These are phyloP conservation scores for Golubevia sp. DNA, from an alignment of 1,284 basidiomycete species.

Conservation along the genomic window DNA sequence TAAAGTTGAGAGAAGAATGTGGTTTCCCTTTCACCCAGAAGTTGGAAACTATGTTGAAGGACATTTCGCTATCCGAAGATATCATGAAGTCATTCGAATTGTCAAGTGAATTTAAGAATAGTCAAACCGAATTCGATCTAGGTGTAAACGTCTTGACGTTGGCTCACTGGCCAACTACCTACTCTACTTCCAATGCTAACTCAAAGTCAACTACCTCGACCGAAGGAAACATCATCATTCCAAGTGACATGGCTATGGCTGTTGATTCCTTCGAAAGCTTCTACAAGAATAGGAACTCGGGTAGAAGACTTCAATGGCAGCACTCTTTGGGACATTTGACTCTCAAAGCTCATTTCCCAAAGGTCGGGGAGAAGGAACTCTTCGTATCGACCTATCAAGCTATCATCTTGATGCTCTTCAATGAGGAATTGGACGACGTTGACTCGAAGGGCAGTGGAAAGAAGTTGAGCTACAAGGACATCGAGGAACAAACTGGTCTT, in stretches of 20 bases:
- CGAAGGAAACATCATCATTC: constrained; percentile 59
- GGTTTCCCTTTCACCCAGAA: constrained; percentile 82
- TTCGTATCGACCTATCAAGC: constrained; percentile 89
- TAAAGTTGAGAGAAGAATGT: constrained; percentile 87
- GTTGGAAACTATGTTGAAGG: constrained; percentile 88
- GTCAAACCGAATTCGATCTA: constrained; percentile 61
- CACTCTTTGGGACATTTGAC: constrained; percentile 50
- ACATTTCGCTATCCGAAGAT: constrained; percentile 75
- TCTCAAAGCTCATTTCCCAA: constrained; percentile 56
- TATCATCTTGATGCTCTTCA: constrained; percentile 86
- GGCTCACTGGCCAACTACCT: constrained; percentile 67
- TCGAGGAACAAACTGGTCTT: constrained; percentile 74
- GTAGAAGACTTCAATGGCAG: constrained; percentile 52
- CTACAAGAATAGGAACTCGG: constrained; percentile 48
- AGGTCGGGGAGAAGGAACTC: constrained; percentile 78
- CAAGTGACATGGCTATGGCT: constrained; percentile 12
- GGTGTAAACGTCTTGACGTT: constrained; percentile 67
- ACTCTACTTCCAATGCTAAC: constrained; percentile 5
- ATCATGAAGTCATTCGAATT: constrained; percentile 63
- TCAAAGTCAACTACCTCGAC: constrained; percentile 36
- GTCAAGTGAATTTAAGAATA: not conserved
- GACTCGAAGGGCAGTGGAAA: constrained; percentile 28
- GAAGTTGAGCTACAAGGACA: constrained; percentile 72
- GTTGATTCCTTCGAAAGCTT: constrained; percentile 37
- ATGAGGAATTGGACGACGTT: constrained; percentile 64